Evolutionary conservation across 768 basidiomycete species (phyloP).

Genomic region (Suillus plorans): DNA sequence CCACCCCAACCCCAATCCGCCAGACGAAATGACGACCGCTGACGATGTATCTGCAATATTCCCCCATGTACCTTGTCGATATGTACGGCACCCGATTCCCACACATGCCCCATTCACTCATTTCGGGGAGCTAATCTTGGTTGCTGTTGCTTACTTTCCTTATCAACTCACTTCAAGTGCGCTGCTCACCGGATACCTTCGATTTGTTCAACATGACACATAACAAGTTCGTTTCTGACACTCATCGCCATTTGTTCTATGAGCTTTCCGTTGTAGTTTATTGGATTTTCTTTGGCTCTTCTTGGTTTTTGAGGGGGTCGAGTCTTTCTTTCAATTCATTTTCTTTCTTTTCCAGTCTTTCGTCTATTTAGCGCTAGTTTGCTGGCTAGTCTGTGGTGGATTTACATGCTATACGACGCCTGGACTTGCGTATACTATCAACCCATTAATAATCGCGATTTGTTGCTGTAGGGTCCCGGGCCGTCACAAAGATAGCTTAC

Average conservation of each 20-base stretch:
- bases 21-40: neutral
- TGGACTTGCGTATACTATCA: conserved; percentile 3
- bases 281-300: neutral
- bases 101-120: neutral
- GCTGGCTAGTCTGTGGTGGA: conserved; percentile 3
- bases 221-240: neutral
- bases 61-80: conserved; percentile 3
- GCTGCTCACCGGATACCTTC: neutral
- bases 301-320: neutral
- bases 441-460: neutral
- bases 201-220: neutral
- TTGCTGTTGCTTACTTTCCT: neutral
- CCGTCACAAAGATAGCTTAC: neutral
- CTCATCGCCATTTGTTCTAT: neutral
- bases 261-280: neutral
- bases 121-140: conserved; percentile 1
- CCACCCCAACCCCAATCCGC: neutral
- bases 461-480: neutral
- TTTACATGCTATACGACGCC: conserved; percentile 2
- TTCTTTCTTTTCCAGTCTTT: neutral
- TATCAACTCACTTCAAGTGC: conserved; percentile 1
- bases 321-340: neutral
- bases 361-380: neutral
- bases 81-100: neutral
- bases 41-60: conserved; percentile 1